Base-by-base conservation (phyloP, 2,329 filamentous ascomycete genomes). In the Penicillium hordei region DNA sequence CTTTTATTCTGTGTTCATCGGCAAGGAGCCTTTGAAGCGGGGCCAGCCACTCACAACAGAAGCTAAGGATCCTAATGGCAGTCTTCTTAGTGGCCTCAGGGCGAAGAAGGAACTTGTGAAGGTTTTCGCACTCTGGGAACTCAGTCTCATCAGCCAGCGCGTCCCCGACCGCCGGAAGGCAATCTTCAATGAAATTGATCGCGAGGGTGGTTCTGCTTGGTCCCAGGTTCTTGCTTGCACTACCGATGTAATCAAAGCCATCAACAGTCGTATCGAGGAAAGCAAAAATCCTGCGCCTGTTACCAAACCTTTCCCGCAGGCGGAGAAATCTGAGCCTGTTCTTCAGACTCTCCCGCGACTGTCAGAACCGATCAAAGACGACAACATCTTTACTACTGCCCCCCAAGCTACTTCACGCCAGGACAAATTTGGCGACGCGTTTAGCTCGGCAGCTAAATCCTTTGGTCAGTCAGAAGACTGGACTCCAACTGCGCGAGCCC, bases 31-130 rank as follows among this genome's bases (percentile, higher is more conserved):
- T 0, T 72, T 96, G 53, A 96, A 96, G 78, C 90, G 90, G 64
- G 88, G 84, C n/a, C 84, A 88, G 67, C 92, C 93, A 4, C 83
- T 97, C 55, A 96, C 91, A 0, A 83, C 84, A 19, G 90, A 93
- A 64, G 90, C 91, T 17, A 94, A 90, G 70, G 93, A 97, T 73
- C 91, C 93, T 0, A 97, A 96, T 68, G 92, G 91, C 36, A 96
- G 90, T 70, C 80, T 97, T 29, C 74, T 97, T 48, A 91, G 87
- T 56, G 93, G 93, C 0, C 75, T 97, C 45, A 93, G 88, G 71
- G 88, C 88, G 63, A 94, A 92, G 76, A 94, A 93, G 73, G 81
- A 90, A 9, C 81, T 90, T 10, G 86, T 90, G 59, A 87, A 85
- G 83, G 83, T 86, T 0, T 96, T 95, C 72, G 93, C 93, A 17